phyloP scores from a whole-genome alignment of 1,284 basidiomycete species.

The Porogramme epimiltina region DNA sequence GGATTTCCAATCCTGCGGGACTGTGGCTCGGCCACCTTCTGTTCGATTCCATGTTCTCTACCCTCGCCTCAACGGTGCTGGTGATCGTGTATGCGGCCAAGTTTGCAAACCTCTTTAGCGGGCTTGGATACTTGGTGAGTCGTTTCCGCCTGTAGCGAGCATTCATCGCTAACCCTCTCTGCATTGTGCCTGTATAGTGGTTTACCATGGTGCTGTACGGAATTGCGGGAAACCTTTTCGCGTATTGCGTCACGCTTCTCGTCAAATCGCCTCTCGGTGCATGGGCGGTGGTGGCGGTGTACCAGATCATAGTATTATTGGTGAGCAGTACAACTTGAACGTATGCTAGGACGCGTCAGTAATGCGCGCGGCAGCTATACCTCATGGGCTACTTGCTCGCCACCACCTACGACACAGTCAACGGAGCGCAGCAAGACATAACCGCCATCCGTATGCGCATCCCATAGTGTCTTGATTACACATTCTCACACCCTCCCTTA shows the following conservation, averaged over 20 bases:
- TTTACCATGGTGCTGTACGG: constrained; percentile 73
- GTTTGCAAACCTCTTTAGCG: constrained; percentile 63
- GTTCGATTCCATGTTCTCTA: constrained; percentile 67
- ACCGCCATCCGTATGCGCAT: constrained; percentile 54
- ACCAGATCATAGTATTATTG: constrained; percentile 73
- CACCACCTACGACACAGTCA: constrained; percentile 69
- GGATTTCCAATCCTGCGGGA: constrained; percentile 68
- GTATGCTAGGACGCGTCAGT: background rate
- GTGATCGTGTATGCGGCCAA: constrained; percentile 60
- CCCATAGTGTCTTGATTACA: background rate
- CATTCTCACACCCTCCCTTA: background rate
- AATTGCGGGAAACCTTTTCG: constrained; percentile 65
- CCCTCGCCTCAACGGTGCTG: constrained; percentile 61
- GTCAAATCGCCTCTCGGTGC: constrained; percentile 71
- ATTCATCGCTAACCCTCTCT: too few species aligned
- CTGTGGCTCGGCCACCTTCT: constrained; percentile 81
- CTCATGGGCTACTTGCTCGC: constrained; percentile 67
- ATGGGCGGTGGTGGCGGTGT: constrained; percentile 73
- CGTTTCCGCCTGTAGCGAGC: too few species aligned
- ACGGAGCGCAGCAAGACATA: constrained; percentile 53
- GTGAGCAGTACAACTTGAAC: constrained; percentile 39
- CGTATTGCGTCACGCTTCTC: constrained; percentile 67
- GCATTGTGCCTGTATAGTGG: constrained; percentile 47
- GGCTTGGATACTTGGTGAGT: constrained; percentile 68
- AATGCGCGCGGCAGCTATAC: constrained; percentile 48